Percentiles rank a stretch among this genome's conserved stretches.
Conservation (phyloP, 2,329 filamentous ascomycete species). For the Clarireedia homoeocarpa region DNA sequence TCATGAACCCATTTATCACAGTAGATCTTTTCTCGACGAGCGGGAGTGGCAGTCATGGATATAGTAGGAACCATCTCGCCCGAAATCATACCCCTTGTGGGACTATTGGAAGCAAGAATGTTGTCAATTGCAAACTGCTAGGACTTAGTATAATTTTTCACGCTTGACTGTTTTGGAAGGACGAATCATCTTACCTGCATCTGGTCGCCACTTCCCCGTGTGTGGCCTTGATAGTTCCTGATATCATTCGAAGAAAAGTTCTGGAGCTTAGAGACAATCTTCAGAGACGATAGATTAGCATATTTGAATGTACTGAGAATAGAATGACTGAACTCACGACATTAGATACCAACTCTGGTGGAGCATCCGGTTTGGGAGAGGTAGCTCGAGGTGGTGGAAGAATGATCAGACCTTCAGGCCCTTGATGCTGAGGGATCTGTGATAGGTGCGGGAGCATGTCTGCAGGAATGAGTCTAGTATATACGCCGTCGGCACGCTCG, state of each 20-base stretch:
- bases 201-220: neutral
- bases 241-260: neutral
- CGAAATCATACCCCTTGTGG: neutral
- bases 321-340: slow-evolving; percentile 12
- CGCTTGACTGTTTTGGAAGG: neutral
- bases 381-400: slow-evolving; percentile 19
- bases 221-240: neutral
- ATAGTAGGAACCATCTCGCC: neutral
- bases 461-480: slow-evolving; percentile 47
- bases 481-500: slow-evolving; percentile 44
- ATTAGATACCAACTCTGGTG: slow-evolving; percentile 15
- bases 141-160: slow-evolving; percentile 1
- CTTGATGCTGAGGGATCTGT: slow-evolving; percentile 28
- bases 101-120: slow-evolving; percentile 2
- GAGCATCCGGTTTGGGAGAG: slow-evolving; percentile 13
- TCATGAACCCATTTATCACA: slow-evolving; percentile 88
- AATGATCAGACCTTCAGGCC: slow-evolving; percentile 27
- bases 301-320: neutral
- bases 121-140: slow-evolving; percentile 3
- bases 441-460: slow-evolving; percentile 38
- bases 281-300: neutral
- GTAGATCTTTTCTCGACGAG: slow-evolving; percentile 52
- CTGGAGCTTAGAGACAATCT: slow-evolving; percentile 3
- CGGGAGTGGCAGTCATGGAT: neutral
- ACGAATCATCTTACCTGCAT: slow-evolving; percentile 2